Evolutionary conservation across 2,329 filamentous ascomycete genomes (phyloP).

Genomic region (Ceratocystis huliohia): DNA sequence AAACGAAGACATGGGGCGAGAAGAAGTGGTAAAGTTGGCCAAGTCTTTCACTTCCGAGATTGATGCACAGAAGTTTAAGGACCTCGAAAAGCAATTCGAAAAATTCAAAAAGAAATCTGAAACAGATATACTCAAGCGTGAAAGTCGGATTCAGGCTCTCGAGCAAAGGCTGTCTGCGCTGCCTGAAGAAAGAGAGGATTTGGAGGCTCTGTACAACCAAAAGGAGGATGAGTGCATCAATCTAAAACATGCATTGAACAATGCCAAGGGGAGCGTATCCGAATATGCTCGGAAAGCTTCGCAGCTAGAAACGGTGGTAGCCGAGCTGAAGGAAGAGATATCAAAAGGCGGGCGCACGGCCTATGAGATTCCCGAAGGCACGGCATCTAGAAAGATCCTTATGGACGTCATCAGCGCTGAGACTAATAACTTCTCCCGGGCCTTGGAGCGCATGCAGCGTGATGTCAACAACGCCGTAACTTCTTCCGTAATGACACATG

Average conservation of each 20-base stretch:
- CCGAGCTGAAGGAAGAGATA: neutral
- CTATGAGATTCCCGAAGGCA: neutral
- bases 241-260: neutral
- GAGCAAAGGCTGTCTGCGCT: neutral
- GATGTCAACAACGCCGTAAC: neutral
- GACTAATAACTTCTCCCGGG: neutral
- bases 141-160: neutral
- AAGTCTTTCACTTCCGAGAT: neutral
- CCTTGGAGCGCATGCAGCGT: neutral
- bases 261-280: neutral
- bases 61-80: neutral
- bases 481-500: neutral
- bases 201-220: neutral
- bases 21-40: neutral
- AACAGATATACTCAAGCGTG: neutral
- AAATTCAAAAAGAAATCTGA: neutral
- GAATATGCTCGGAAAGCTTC: neutral
- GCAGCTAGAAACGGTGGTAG: neutral
- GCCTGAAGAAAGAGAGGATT: neutral
- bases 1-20: neutral
- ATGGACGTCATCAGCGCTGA: neutral
- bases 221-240: neutral
- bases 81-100: neutral
- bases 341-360: neutral
- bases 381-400: neutral